Conservation (phyloP, 2,329 filamentous ascomycete genomes). For the Pyricularia grisea region DNA sequence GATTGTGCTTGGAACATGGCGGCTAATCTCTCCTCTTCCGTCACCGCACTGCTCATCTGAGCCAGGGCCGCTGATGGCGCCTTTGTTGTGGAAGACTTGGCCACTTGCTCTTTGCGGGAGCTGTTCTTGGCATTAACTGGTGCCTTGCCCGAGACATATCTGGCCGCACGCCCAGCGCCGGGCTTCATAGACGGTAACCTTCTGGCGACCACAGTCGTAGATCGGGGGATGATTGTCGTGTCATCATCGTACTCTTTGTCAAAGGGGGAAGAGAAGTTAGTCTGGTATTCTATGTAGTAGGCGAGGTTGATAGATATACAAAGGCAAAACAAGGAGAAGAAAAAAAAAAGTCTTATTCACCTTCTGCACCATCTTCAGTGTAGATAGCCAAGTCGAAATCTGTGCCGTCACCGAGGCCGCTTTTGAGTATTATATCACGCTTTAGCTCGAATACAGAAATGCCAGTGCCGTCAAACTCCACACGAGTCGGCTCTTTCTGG, state of each 20-base stretch:
- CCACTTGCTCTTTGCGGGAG: slow-evolving; percentile 53
- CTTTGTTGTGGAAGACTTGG: slow-evolving; percentile 47
- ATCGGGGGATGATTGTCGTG: slow-evolving; percentile 91
- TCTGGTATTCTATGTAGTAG: slow-evolving; percentile 7
- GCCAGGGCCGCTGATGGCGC: slow-evolving; percentile 46
- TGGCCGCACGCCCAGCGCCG: slow-evolving; percentile 81
- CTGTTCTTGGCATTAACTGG: slow-evolving; percentile 79
- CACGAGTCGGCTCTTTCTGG: slow-evolving; percentile 86
- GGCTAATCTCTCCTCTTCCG: slow-evolving; percentile 87
- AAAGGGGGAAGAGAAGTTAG: slow-evolving; percentile 16
- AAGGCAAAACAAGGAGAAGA: background rate
- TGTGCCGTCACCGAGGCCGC: slow-evolving; percentile 85
- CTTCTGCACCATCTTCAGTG: slow-evolving; percentile 83
- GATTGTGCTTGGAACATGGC: slow-evolving; percentile 87
- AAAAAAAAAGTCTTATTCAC: slow-evolving; percentile 39
- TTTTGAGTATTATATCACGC: slow-evolving; percentile 93
- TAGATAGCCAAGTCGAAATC: slow-evolving; percentile 96
- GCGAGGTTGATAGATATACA: background rate
- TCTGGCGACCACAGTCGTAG: slow-evolving; percentile 84
- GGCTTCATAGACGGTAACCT: slow-evolving; percentile 75
- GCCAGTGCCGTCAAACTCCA: slow-evolving; percentile 94
- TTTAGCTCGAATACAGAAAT: slow-evolving; percentile 98
- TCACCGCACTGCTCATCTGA: slow-evolving; percentile 70
- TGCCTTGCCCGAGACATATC: slow-evolving; percentile 95
- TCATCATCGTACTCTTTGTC: slow-evolving; percentile 87